phyloP scores from a whole-genome alignment of 179 eudicot genomes.

The Camellia oleifera region DNA sequence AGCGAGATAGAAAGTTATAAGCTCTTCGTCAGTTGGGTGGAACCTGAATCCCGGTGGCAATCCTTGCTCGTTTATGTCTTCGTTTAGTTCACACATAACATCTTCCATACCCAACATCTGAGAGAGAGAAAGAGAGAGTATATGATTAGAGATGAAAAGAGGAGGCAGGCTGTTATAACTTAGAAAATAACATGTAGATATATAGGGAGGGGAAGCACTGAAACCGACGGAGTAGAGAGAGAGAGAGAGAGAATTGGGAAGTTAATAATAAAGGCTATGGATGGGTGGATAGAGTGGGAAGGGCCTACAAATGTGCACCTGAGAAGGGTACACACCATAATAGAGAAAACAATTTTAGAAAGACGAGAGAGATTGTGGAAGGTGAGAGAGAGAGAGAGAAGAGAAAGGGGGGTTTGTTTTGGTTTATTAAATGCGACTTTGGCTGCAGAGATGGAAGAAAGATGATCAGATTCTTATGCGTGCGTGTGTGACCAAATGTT shows the following conservation, averaged over 20 bases:
- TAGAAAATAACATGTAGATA: background rate
- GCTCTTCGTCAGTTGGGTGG: constrained; percentile 90
- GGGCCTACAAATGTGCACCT: constrained; percentile 23
- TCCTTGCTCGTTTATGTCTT: constrained; percentile 40
- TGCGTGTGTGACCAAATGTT: constrained; percentile 24
- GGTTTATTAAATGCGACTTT: too few relatives aligned
- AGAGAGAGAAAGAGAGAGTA: background rate
- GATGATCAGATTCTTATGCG: constrained; percentile 12
- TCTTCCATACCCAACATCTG: constrained; percentile 59
- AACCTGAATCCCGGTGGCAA: constrained; percentile 85
- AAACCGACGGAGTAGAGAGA: constrained; percentile 29
- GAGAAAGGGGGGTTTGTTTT: too few relatives aligned
- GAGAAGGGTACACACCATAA: constrained; percentile 23
- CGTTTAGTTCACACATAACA: constrained; percentile 52
- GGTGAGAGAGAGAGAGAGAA: background rate
- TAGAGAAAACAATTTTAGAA: constrained; percentile 18
- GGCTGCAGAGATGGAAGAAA: too few relatives aligned
- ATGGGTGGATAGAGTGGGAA: too few relatives aligned
- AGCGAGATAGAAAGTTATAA: constrained; percentile 69
- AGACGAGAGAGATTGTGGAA: background rate
- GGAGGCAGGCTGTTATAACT: background rate
- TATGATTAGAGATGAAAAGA: background rate
- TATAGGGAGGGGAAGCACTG: constrained; percentile 25
- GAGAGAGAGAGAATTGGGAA: constrained; percentile 4
- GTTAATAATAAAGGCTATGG: constrained; percentile 10